Conservation (phyloP, 164 flowering plant species). For the Nymphaea colorata region DNA sequence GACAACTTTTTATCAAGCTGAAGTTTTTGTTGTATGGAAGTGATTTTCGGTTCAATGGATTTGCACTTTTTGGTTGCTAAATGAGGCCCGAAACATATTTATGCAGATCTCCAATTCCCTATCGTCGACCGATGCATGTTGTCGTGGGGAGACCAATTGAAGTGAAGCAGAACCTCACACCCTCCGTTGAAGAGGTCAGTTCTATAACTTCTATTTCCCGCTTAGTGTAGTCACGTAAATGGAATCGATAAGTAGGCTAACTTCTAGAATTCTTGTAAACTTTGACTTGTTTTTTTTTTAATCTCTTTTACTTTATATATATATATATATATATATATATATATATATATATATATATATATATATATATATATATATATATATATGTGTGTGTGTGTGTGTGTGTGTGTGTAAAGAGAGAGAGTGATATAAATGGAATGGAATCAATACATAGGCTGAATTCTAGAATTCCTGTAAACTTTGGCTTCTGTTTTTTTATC, state of each 20-base stretch:
- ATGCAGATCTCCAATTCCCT: conserved; percentile 51
- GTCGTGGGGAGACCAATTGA: conserved; percentile 65
- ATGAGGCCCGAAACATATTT: neutral
- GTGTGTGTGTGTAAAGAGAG: too few relatives aligned
- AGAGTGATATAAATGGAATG: too few relatives aligned
- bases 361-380: too few relatives aligned
- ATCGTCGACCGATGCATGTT: conserved; percentile 43
- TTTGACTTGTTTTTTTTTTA: neutral
- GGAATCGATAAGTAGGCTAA: neutral
- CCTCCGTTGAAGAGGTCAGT: conserved; percentile 56
- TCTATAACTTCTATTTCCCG: neutral
- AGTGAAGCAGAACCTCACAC: conserved; percentile 41
- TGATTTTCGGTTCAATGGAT: too few relatives aligned
- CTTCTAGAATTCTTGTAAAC: neutral
- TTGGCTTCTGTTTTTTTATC: too few relatives aligned
- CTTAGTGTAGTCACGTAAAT: neutral
- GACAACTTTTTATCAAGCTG: neutral
- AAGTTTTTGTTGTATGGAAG: neutral
- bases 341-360: too few relatives aligned
- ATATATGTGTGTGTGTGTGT: too few relatives aligned
- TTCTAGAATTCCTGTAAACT: too few relatives aligned
- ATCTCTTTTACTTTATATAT: neutral
- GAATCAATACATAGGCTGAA: too few relatives aligned
- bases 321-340: neutral
- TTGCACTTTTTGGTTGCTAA: neutral